phyloP scores from a whole-genome alignment of 1,284 basidiomycete genomes.

The Cryptococcus floricola region DNA sequence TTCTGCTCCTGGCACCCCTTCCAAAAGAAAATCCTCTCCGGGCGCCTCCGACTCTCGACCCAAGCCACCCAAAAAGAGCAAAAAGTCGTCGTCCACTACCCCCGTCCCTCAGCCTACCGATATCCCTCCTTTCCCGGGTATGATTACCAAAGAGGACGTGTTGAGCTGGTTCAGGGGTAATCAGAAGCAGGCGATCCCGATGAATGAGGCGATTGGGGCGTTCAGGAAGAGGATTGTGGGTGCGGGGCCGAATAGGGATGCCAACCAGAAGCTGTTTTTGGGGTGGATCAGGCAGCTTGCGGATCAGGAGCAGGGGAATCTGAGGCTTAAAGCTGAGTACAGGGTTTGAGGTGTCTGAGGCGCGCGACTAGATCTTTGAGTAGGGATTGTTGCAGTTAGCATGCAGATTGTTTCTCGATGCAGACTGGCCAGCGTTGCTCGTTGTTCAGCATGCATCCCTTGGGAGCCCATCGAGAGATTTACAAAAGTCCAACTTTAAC shows the following conservation, averaged over 20 bases:
- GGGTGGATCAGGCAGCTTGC: slow-evolving; percentile 24
- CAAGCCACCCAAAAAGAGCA: slow-evolving; percentile 11
- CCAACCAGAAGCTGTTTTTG: slow-evolving; percentile 34
- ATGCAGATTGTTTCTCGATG: no score
- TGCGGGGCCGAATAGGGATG: slow-evolving; percentile 15
- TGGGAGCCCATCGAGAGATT: no score
- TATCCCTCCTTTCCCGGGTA: slow-evolving; percentile 27
- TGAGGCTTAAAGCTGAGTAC: slow-evolving; percentile 27
- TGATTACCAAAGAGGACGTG: slow-evolving; percentile 37
- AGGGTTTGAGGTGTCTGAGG: no score
- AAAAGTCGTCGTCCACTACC: slow-evolving; percentile 52
- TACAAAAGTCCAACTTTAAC: no score
- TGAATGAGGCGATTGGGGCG: slow-evolving; percentile 26
- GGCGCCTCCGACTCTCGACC: background rate
- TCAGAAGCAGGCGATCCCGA: slow-evolving; percentile 15
- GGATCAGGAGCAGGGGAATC: slow-evolving; percentile 20
- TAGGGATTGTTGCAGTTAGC: no score
- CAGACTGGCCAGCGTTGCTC: no score
- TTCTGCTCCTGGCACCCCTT: no score
- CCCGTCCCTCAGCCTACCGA: slow-evolving; percentile 27
- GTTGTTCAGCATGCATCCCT: no score
- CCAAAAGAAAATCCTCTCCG: slow-evolving; percentile 6
- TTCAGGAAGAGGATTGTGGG: slow-evolving; percentile 24
- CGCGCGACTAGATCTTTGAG: no score
- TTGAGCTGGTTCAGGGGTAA: slow-evolving; percentile 31